Evolutionary conservation across 495 filamentous ascomycete species (phyloP).

Genomic region (Elasticomyces elasticus): DNA sequence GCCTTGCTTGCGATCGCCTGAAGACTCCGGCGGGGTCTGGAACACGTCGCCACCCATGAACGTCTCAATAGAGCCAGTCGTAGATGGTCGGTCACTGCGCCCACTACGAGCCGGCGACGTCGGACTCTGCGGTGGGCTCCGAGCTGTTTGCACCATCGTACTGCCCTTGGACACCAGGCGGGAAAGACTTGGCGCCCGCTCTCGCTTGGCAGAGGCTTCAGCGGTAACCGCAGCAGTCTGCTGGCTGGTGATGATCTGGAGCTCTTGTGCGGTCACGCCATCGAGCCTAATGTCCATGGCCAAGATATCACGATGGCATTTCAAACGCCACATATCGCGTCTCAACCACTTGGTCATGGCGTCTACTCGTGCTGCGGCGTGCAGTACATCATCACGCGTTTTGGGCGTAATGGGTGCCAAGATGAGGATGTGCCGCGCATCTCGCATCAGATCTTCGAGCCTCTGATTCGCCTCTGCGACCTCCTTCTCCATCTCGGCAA

Average conservation of each 20-base stretch:
- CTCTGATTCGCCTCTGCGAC: slow-evolving; percentile 60
- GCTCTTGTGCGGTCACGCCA: slow-evolving; percentile 19
- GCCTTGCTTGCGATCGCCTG: not conserved
- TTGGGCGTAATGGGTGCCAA: slow-evolving; percentile 79
- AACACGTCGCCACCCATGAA: slow-evolving; percentile 16
- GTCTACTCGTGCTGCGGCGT: slow-evolving; percentile 74
- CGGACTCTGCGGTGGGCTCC: slow-evolving; percentile 17
- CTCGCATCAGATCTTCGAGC: slow-evolving; percentile 72
- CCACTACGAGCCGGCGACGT: slow-evolving; percentile 9
- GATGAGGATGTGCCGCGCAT: slow-evolving; percentile 85
- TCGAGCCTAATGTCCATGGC: slow-evolving; percentile 78
- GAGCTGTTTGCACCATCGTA: slow-evolving; percentile 15
- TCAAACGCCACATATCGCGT: slow-evolving; percentile 86
- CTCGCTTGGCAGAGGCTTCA: slow-evolving; percentile 22
- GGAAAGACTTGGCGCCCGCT: slow-evolving; percentile 14
- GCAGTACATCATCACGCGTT: slow-evolving; percentile 73
- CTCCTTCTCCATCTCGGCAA: slow-evolving; percentile 74
- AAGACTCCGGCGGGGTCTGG: slow-evolving; percentile 17
- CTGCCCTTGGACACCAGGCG: slow-evolving; percentile 25
- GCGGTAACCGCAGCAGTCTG: slow-evolving; percentile 28
- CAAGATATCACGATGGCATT: slow-evolving; percentile 83
- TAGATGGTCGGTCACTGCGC: slow-evolving; percentile 5
- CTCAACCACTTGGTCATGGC: slow-evolving; percentile 87
- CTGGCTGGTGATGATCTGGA: slow-evolving; percentile 9
- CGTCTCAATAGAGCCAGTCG: slow-evolving; percentile 11